Conservation (phyloP, 2,329 filamentous ascomycete genomes). For the Fusarium redolens region DNA sequence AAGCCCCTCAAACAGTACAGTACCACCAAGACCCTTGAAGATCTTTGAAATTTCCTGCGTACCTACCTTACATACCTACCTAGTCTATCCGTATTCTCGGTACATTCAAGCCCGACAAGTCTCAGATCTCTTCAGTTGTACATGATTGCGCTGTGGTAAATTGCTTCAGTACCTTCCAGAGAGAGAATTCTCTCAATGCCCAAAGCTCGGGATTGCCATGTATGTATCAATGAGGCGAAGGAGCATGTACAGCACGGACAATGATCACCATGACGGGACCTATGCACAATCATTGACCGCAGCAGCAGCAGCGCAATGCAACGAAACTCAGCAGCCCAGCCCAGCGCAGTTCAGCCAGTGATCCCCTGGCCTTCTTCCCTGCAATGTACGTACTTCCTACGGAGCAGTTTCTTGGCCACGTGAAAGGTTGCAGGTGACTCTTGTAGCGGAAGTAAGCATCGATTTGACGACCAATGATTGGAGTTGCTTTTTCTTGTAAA, state of each 20-base stretch:
- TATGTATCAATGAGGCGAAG: conserved; percentile 9
- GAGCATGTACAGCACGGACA: conserved; percentile 25
- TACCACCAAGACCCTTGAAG: conserved; percentile 2
- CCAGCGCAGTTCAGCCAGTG: neutral
- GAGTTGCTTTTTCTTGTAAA: conserved; percentile 11
- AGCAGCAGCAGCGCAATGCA: neutral
- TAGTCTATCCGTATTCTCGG: conserved; percentile 11
- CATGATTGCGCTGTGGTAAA: neutral
- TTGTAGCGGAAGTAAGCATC: conserved; percentile 10
- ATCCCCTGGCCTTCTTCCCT: neutral
- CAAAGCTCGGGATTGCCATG: neutral
- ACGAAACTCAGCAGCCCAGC: neutral
- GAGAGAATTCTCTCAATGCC: neutral
- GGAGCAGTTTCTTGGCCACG: conserved; percentile 26
- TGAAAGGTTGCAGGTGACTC: conserved; percentile 35
- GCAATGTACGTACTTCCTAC: neutral
- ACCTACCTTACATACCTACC: neutral
- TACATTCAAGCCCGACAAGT: conserved; percentile 8
- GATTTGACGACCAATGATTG: neutral
- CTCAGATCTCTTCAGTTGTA: neutral
- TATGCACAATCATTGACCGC: conserved; percentile 21
- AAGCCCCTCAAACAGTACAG: conserved; percentile 9
- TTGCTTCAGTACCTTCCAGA: neutral
- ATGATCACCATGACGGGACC: conserved; percentile 28
- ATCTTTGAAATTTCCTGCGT: neutral